Evolutionary conservation across 2,329 filamentous ascomycete species (phyloP).

Genomic region (Nemania serpens): DNA sequence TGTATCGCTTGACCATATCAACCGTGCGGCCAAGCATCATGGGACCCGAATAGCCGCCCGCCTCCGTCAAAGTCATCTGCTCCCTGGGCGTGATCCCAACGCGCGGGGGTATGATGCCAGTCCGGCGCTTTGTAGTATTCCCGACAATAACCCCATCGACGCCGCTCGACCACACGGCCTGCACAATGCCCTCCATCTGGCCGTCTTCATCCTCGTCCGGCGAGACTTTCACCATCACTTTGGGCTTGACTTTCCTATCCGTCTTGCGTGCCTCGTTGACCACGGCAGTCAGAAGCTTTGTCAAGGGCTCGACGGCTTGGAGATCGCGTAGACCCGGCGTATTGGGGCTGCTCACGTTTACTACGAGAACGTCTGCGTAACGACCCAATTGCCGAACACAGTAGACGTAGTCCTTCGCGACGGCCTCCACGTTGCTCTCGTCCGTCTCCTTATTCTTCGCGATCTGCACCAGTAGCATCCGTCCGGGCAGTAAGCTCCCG

Average conservation of each 20-base stretch:
- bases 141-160: constrained; percentile 96
- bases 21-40: constrained; percentile 83
- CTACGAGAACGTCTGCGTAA: constrained; percentile 95
- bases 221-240: constrained; percentile 97
- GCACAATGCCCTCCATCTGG: constrained; percentile 86
- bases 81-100: constrained; percentile 70
- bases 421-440: constrained; percentile 80
- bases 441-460: constrained; percentile 96
- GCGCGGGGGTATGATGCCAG: constrained; percentile 70
- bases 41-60: constrained; percentile 89
- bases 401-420: constrained; percentile 82
- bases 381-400: constrained; percentile 81
- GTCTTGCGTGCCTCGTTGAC: constrained; percentile 75
- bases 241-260: constrained; percentile 72
- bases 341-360: constrained; percentile 97
- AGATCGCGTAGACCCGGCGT: constrained; percentile 88
- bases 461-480: constrained; percentile 85
- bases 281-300: constrained; percentile 78
- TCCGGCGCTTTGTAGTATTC: constrained; percentile 89
- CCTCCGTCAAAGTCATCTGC: constrained; percentile 69
- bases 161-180: constrained; percentile 80
- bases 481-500: constrained; percentile 76
- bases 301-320: constrained; percentile 83
- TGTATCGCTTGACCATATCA: constrained; percentile 78
- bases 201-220: constrained; percentile 88